phyloP scores from a whole-genome alignment of 768 basidiomycete species.

The Tricholoma saponaceum region DNA sequence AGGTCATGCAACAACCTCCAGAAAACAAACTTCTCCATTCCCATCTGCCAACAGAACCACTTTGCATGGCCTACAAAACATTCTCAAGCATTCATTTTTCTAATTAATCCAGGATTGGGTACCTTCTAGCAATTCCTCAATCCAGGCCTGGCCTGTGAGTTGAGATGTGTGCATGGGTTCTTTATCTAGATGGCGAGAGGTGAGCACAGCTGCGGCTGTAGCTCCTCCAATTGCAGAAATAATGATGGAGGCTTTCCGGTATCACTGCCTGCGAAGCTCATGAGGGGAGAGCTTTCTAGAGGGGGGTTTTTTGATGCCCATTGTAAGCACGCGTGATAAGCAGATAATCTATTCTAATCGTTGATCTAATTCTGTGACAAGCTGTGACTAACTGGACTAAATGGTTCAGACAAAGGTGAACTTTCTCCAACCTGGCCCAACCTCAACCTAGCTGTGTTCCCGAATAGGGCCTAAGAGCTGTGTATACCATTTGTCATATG shows the following conservation, averaged over 20 bases:
- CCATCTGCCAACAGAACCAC: neutral
- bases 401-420: neutral
- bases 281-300: neutral
- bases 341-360: neutral
- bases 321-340: neutral
- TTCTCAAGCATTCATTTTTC: neutral
- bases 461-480: neutral
- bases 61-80: neutral
- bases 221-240: neutral
- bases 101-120: neutral
- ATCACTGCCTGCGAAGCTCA: neutral
- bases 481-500: too few relatives aligned
- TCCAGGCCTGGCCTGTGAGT: neutral
- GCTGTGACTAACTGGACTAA: neutral
- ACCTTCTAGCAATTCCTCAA: conserved; percentile 1
- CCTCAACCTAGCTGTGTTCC: neutral
- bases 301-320: neutral
- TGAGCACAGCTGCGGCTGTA: neutral
- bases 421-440: neutral
- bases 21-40: conserved; percentile 3
- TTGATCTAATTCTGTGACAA: neutral
- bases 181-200: neutral
- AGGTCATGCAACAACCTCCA: neutral
- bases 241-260: neutral
- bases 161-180: neutral